Evolutionary conservation across 2,329 filamentous ascomycete species (phyloP), one percentile per base, ranked within the genome.

Genomic region (Sphaceloma murrayae): DNA sequence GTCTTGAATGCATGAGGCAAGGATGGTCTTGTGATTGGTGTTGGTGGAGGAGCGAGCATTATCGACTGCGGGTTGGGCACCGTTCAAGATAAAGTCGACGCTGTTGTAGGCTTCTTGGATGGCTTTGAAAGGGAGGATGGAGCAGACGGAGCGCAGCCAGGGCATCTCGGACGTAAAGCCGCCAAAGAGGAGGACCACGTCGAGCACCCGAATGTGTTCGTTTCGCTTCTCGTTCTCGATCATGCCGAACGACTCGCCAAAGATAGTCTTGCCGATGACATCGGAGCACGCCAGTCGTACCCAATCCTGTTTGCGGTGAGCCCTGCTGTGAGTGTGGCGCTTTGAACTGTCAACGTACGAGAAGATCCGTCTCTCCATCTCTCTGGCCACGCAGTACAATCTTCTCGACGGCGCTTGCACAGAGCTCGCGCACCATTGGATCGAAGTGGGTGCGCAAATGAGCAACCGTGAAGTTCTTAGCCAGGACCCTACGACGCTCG

Each of bases 141-240:
- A 36, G 24, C 21, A 13, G 24, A 39, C 30, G 14, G 32, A 9
- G 11, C 43, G 26, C 3, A 46, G n/a, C 32, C 32, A 46, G 14
- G 43, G 32, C 33, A 46, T 32, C 16, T 39, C 33, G 32, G 21
- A 30, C n/a, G 43, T 39, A 18, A 45, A 34, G 13, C 33, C 43
- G 18, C 33, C 43, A 17, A 46, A 46, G 22, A 38, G 33, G 2
- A 46, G 32, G 7, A 32, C 43, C 3, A 21, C 36, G 32, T 45
- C 43, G 31, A 45, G 43, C 9, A 45, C 43, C 5, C 43, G 43
- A 18, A 45, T 39, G 36, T 38, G 43, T 7, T 46, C 18, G 33
- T 29, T 46, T n/a, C 32, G 32, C 31, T 46, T 46, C 16, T 39
- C 43, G 26, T 31, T 36, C 29, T 46, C 43, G 22, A 46, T 36